Conservation (phyloP, 352 stramenopile genomes). For the Globisporangium takayamanum region DNA sequence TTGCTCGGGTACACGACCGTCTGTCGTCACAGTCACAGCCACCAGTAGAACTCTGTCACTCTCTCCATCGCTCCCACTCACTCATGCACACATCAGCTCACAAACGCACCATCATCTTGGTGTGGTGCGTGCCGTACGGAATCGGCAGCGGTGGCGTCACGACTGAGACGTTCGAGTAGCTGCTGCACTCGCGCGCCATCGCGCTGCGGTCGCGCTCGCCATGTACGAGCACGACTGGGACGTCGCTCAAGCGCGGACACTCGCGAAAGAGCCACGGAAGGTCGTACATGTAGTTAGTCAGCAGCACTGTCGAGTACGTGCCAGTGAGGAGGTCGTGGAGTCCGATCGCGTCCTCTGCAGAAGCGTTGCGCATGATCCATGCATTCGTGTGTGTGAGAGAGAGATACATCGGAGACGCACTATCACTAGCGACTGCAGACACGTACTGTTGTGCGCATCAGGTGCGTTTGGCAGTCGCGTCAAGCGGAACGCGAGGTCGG, state of each 20-base stretch:
- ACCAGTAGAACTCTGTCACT: background rate
- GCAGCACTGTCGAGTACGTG: slow-evolving; percentile 51
- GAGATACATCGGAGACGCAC: too few species aligned
- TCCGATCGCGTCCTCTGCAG: slow-evolving; percentile 31
- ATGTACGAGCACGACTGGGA: slow-evolving; percentile 74
- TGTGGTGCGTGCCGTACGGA: slow-evolving; percentile 83
- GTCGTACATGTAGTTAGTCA: slow-evolving; percentile 84
- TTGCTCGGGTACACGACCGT: slow-evolving; percentile 52
- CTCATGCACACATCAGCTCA: too few species aligned
- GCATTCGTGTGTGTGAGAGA: too few species aligned
- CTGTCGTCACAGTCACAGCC: slow-evolving; percentile 2
- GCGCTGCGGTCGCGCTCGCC: slow-evolving; percentile 51
- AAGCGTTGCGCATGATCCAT: background rate
- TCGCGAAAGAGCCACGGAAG: slow-evolving; percentile 63
- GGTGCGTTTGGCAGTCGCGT: slow-evolving; percentile 29
- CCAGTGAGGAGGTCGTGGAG: slow-evolving; percentile 46
- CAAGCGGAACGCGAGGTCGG: slow-evolving; percentile 26
- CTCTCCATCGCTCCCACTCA: too few species aligned
- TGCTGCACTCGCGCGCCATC: slow-evolving; percentile 48
- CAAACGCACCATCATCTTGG: slow-evolving; percentile 62
- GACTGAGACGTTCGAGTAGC: slow-evolving; percentile 53
- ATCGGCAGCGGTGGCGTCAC: slow-evolving; percentile 70
- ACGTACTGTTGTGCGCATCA: slow-evolving; percentile 41
- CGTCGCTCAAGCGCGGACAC: slow-evolving; percentile 45
- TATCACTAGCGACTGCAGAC: too few species aligned